A percentile compares a stretch with the other conserved stretches of the same genome.
These are phyloP conservation scores for Salicornia ramosissima DNA, from an alignment of 148 eudicot genomes.

Conservation along the genomic window DNA sequence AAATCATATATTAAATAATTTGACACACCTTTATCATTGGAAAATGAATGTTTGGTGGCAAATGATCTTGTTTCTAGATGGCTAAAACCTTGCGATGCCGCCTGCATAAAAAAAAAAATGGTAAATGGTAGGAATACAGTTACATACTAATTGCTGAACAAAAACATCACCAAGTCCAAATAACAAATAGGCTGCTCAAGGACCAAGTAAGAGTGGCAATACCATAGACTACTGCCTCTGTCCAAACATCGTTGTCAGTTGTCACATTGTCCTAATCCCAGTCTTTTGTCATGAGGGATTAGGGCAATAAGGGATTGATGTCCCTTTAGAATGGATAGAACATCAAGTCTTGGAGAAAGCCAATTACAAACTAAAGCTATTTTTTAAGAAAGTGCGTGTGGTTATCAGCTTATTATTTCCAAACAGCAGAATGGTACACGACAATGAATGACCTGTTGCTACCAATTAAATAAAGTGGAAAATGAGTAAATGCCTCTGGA, in stretches of 20 bases:
- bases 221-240: background rate
- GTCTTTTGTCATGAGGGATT: no score
- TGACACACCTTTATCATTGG: slow-evolving; percentile 37
- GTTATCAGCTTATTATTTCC: background rate
- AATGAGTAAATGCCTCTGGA: background rate
- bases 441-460: background rate
- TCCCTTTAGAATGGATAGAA: background rate
- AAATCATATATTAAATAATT: background rate
- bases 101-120: slow-evolving; percentile 24
- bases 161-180: background rate
- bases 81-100: slow-evolving; percentile 28
- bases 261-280: background rate
- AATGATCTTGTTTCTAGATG: slow-evolving; percentile 34
- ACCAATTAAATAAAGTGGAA: background rate
- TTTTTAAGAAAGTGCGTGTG: background rate
- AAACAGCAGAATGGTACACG: background rate
- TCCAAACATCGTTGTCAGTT: background rate
- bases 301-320: background rate
- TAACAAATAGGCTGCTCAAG: background rate
- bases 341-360: background rate
- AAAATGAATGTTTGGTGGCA: slow-evolving; percentile 48
- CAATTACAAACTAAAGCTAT: background rate
- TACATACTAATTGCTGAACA: background rate
- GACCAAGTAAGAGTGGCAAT: background rate
- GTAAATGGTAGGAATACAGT: background rate